Conservation (phyloP, 2,329 filamentous ascomycete genomes). For the Aspergillus jensenii region DNA sequence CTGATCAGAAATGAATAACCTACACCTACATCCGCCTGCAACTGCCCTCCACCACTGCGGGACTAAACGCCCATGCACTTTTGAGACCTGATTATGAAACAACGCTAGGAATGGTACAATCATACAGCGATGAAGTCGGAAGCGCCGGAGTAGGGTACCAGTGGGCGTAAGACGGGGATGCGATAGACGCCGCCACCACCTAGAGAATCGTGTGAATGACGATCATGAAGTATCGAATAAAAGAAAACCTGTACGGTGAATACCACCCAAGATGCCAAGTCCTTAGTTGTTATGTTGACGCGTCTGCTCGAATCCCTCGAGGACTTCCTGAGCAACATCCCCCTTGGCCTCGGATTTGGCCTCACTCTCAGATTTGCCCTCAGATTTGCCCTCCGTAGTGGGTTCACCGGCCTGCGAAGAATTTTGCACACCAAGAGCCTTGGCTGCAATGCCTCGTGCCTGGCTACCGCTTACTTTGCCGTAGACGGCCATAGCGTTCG, state of each 20-base stretch:
- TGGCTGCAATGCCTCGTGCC: conserved; percentile 59
- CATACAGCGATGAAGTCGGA: neutral
- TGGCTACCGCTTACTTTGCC: conserved; percentile 86
- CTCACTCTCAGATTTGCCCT: conserved; percentile 12
- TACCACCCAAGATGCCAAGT: conserved; percentile 1
- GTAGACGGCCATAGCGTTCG: conserved; percentile 91
- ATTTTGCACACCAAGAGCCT: conserved; percentile 32
- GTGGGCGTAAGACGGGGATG: neutral
- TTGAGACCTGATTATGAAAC: conserved; percentile 3
- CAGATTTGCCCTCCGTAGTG: conserved; percentile 12
- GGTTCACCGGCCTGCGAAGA: conserved; percentile 18
- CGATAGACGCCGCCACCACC: neutral
- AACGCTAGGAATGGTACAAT: conserved; percentile 7
- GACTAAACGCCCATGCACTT: neutral
- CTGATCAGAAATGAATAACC: neutral
- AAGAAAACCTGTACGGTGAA: conserved; percentile 2
- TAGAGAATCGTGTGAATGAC: neutral
- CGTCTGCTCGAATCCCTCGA: conserved; percentile 50
- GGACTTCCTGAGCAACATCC: conserved; percentile 43
- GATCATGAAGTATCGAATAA: neutral
- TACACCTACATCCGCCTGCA: neutral
- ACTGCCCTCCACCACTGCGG: neutral
- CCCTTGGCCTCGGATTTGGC: conserved; percentile 16
- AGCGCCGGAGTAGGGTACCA: neutral
- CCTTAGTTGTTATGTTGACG: conserved; percentile 33